A percentile compares a stretch with the other conserved stretches of the same genome.
Conservation (phyloP, 495 filamentous ascomycete species). For the Xylaria longipes region DNA sequence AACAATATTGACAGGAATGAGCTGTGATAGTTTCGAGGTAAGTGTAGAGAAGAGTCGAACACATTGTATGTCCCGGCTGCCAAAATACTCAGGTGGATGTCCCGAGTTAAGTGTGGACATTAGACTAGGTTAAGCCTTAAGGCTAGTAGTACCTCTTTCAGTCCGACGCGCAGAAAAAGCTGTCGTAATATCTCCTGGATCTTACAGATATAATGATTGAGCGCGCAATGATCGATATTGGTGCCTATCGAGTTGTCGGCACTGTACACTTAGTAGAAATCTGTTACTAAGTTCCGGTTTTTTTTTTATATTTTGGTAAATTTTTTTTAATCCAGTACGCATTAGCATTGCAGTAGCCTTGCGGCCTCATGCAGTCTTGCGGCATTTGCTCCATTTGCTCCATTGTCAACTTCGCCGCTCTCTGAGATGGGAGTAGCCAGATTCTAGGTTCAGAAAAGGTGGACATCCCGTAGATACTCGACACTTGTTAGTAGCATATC, state of each 20-base stretch:
- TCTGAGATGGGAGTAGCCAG: background rate
- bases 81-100: background rate
- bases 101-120: background rate
- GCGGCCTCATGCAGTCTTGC: background rate
- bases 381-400: background rate
- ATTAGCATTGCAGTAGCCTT: background rate
- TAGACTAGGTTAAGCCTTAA: no score
- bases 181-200: no score
- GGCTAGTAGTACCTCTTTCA: no score
- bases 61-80: no score
- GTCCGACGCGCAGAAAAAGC: no score
- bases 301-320: no score
- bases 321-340: background rate
- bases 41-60: background rate
- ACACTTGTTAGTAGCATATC: no score
- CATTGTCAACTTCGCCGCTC: background rate
- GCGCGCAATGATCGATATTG: conserved; percentile 1
- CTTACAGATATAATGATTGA: no score
- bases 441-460: no score
- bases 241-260: background rate
- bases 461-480: background rate
- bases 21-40: background rate
- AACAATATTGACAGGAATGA: background rate
- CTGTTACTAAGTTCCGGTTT: background rate
- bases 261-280: background rate